Percentiles rank a stretch among this genome's conserved stretches.
phyloP scores from a whole-genome alignment of 2,329 filamentous ascomycete genomes.

The Hirsutella rhossiliensis region DNA sequence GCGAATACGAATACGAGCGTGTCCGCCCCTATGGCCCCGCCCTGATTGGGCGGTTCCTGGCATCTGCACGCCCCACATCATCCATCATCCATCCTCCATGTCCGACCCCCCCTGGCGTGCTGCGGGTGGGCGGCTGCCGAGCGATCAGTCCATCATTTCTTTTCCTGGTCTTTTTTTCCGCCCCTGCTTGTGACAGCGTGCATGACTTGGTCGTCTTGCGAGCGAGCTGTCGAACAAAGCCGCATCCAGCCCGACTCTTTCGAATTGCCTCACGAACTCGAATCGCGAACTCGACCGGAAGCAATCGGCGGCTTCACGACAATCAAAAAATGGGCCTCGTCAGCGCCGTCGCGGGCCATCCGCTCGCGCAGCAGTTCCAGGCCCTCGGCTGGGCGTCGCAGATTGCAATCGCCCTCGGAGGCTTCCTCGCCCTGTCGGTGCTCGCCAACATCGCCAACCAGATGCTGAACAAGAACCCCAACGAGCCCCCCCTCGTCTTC shows the following conservation, averaged over 20 bases:
- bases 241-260: no score
- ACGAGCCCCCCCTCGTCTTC: slow-evolving; percentile 72
- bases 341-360: slow-evolving; percentile 36
- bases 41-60: background rate
- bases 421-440: slow-evolving; percentile 43
- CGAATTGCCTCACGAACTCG: background rate
- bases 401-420: slow-evolving; percentile 29
- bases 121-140: no score
- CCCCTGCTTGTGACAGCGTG: no score
- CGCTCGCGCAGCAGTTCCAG: slow-evolving; percentile 36
- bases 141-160: no score
- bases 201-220: no score
- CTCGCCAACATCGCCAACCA: slow-evolving; percentile 71
- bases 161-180: no score
- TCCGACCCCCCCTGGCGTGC: no score
- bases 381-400: slow-evolving; percentile 35
- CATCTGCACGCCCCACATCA: background rate
- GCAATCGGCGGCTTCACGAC: background rate
- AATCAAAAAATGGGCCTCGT: slow-evolving; percentile 39
- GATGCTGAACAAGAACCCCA: slow-evolving; percentile 67
- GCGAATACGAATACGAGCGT: background rate
- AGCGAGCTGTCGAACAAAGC: no score
- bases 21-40: background rate
- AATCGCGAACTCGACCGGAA: background rate
- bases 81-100: no score